phyloP scores from a whole-genome alignment of 2,329 filamentous ascomycete species.

The Pseudocercospora vitis region DNA sequence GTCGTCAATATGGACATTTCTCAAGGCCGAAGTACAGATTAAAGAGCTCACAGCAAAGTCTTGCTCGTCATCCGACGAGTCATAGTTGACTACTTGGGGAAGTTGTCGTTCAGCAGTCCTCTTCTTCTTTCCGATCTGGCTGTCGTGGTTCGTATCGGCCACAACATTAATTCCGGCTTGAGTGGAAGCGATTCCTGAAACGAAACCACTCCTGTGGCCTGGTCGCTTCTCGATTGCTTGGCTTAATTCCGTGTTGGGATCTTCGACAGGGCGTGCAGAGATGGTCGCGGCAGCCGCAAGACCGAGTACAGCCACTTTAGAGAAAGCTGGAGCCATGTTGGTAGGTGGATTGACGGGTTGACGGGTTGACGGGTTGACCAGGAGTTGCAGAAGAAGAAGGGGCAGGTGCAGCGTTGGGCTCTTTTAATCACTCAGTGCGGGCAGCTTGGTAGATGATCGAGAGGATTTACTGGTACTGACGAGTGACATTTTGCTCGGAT shows the following conservation, averaged over 20 bases:
- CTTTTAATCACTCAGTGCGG: too few relatives aligned
- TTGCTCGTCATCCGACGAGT: background rate
- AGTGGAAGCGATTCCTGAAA: background rate
- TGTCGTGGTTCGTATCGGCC: background rate
- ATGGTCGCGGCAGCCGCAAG: background rate
- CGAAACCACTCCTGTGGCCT: background rate
- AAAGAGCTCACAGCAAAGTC: background rate
- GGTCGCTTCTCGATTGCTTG: background rate
- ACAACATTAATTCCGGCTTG: background rate
- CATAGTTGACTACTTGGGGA: background rate
- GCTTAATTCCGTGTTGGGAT: too few relatives aligned
- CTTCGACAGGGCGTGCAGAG: background rate
- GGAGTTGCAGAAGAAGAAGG: background rate
- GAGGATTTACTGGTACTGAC: too few relatives aligned
- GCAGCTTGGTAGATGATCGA: too few relatives aligned
- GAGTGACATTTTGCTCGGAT: too few relatives aligned
- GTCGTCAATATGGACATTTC: too few relatives aligned
- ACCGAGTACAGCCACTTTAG: background rate
- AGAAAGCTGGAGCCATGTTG: background rate
- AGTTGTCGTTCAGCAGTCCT: too few relatives aligned
- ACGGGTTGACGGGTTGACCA: background rate
- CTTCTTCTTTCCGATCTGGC: slow-evolving; percentile 1
- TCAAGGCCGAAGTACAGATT: too few relatives aligned
- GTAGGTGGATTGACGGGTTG: background rate
- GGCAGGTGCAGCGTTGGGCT: too few relatives aligned